A percentile compares a stretch with the other conserved stretches of the same genome.
These are phyloP conservation scores for Nakazawaea sp. DNA, from an alignment of 805 yeast species.

Conservation along the genomic window DNA sequence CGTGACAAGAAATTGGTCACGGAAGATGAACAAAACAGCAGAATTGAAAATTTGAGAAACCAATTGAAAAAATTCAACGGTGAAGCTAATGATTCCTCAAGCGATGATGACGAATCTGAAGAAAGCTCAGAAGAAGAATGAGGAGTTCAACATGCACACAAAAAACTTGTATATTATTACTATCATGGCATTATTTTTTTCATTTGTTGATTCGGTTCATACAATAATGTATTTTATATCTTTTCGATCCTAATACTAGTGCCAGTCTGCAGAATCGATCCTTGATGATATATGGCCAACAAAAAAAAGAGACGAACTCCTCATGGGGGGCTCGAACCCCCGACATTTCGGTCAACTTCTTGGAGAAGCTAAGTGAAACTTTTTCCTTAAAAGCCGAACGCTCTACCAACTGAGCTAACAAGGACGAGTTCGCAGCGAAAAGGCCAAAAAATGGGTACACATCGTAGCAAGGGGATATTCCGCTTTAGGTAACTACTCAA, in stretches of 20 bases:
- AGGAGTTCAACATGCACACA: constrained; percentile 9
- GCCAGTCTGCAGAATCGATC: too few species aligned
- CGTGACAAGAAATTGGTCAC: constrained; percentile 51
- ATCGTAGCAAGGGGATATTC: too few species aligned
- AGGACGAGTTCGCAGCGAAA: constrained; percentile 23
- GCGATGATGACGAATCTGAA: constrained; percentile 52
- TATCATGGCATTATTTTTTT: background rate
- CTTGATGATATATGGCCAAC: too few species aligned
- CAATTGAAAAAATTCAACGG: constrained; percentile 69
- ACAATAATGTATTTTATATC: background rate
- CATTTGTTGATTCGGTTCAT: background rate
- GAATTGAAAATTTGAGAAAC: constrained; percentile 65
- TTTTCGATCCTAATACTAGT: background rate
- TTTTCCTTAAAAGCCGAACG: constrained; percentile 53
- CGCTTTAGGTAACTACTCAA: too few species aligned
- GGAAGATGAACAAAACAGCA: constrained; percentile 60
- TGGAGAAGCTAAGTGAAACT: constrained; percentile 5
- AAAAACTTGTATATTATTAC: too few species aligned
- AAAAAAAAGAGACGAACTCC: constrained; percentile 8
- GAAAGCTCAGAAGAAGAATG: constrained; percentile 71
- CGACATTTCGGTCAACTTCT: constrained; percentile 11
- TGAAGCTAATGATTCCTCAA: constrained; percentile 24
- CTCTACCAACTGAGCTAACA: constrained; percentile 65
- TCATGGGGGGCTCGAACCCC: constrained; percentile 12
- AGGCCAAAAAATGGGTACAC: too few species aligned